Base-by-base conservation (phyloP, 2,329 filamentous ascomycete species). In the Aspergillus novofumigatus region DNA sequence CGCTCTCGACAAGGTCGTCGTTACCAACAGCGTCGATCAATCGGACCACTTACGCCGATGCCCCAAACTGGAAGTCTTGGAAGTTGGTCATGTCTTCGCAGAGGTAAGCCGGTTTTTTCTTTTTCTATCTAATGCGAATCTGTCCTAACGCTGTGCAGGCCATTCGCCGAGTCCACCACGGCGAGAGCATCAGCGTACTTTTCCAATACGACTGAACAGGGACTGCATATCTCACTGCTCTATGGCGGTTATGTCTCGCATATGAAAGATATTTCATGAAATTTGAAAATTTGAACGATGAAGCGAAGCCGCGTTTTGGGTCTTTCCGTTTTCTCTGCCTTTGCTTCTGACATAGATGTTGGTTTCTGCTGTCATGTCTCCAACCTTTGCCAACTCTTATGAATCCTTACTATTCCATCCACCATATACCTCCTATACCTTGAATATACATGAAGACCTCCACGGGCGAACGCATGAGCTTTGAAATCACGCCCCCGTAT, bases 11-110 rank as follows among this genome's bases (percentile, higher is more conserved):
- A 96, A 91, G 78, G 88, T 99, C 26, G 84, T 97, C 42, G 92
- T 97, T 56, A 97, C 94, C 69, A 97, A 97, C 77, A 95, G 89
- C 26, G 92, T 97, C 17, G 91, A 93, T 49, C 94, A 97, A 75
- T 80, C 86, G 35, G 89, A 96, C 64, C 89, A 97, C 77, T 80
- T 86, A 70, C 81, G 80, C 62, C 75, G 86, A 52, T 96, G 93
- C 71, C 84, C 89, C 42, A 97, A 97, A 79, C 80, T 99, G 52
- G 92, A 96, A 73, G 89, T 97, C 51, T 79, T 99, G 60, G 93
- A 97, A 70, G 87, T 97, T 59, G 91, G 91, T 54, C 81, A 84
- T 65, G 87, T 97, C 57, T 97, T 97, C 73, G 92, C 91, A 58
- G 93, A 97, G 82, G 91, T 86, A 73, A 66, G 75, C 21, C 2